Percentiles rank a stretch among this genome's conserved stretches.
phyloP scores from a whole-genome alignment of 805 yeast species.

The Monosporozyma siamensis region DNA sequence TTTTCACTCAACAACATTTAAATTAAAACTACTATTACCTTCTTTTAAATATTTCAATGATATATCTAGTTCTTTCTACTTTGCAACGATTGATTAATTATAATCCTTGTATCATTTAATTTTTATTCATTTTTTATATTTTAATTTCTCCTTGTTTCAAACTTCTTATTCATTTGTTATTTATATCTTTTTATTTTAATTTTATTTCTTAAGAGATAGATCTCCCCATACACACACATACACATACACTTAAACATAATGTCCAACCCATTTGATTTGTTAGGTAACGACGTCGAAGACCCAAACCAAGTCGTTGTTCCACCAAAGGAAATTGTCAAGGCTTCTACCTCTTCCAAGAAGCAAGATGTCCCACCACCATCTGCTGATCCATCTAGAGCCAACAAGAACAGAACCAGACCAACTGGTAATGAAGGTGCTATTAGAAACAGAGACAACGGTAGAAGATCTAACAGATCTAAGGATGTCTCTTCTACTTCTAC shows the following conservation, averaged over 20 bases:
- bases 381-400: conserved; percentile 73
- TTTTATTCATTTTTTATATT: neutral
- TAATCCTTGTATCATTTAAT: too few relatives aligned
- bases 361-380: conserved; percentile 72
- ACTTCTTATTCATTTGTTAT: neutral
- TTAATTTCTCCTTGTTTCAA: neutral
- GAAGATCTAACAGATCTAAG: conserved; percentile 41
- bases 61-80: too few relatives aligned
- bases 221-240: neutral
- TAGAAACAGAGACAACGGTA: conserved; percentile 65
- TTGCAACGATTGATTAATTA: too few relatives aligned
- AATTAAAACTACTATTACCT: neutral
- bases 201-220: neutral
- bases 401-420: conserved; percentile 56
- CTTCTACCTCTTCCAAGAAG: conserved; percentile 79
- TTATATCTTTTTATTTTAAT: neutral
- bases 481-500: conserved; percentile 44
- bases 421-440: conserved; percentile 87
- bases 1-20: neutral
- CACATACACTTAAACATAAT: conserved; percentile 6
- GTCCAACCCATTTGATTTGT: conserved; percentile 64
- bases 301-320: conserved; percentile 46
- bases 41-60: too few relatives aligned
- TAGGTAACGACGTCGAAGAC: conserved; percentile 85
- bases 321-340: conserved; percentile 73